phyloP scores from a whole-genome alignment of 305 asterid genomes.

The Coffea humblotiana region DNA sequence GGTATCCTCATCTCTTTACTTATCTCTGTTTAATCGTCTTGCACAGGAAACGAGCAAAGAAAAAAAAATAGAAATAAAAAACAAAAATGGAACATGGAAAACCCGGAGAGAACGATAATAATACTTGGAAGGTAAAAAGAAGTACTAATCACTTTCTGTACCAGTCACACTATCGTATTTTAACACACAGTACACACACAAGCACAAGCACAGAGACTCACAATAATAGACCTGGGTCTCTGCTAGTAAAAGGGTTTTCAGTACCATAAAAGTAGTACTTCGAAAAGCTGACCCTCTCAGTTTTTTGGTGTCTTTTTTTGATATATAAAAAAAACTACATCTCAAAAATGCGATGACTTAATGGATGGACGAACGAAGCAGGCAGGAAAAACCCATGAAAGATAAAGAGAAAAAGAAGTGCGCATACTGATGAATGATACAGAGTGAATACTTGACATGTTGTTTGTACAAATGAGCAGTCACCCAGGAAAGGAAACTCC shows the following conservation, averaged over 20 bases:
- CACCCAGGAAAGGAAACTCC: conserved; percentile 46
- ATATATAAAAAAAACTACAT: background rate
- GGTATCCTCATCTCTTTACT: background rate
- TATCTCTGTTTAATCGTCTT: background rate
- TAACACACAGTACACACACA: background rate
- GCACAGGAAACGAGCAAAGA: background rate
- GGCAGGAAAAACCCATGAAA: background rate
- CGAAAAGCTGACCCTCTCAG: conserved; percentile 9
- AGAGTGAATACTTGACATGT: conserved; percentile 12
- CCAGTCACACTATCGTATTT: background rate
- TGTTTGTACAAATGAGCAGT: conserved; percentile 32
- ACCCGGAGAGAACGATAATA: background rate
- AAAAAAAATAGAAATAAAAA: background rate
- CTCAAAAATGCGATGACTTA: background rate
- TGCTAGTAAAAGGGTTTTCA: background rate
- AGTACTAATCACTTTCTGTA: background rate
- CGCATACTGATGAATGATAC: conserved; percentile 19
- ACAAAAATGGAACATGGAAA: background rate
- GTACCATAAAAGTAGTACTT: background rate
- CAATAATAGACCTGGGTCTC: background rate
- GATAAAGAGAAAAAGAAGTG: background rate
- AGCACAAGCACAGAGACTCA: background rate
- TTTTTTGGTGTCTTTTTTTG: background rate
- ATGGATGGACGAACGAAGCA: background rate
- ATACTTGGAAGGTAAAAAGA: background rate